A percentile compares a stretch with the other conserved stretches of the same genome.
Conservation (phyloP, 768 basidiomycete genomes). For the Tulasnella sp. region DNA sequence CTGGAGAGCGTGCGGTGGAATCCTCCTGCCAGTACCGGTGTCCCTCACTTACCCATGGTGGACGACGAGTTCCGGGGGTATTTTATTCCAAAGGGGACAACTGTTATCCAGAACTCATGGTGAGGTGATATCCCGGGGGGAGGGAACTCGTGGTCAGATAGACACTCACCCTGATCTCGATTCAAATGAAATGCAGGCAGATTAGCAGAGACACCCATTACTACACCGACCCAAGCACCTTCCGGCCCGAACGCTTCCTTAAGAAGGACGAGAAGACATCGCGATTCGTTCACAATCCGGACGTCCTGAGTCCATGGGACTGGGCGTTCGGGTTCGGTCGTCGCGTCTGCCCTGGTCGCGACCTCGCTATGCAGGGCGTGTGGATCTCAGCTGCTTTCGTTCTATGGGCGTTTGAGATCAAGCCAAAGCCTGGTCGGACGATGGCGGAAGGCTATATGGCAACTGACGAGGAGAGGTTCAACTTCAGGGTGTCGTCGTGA, state of each 20-base stretch:
- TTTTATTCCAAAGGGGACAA: conserved; percentile 29
- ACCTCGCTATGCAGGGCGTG: not conserved
- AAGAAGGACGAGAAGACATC: not conserved
- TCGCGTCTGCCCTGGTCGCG: conserved; percentile 9
- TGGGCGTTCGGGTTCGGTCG: conserved; percentile 20
- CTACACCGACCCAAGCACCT: not conserved
- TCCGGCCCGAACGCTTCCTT: conserved; percentile 7
- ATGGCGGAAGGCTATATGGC: not conserved
- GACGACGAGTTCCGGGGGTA: conserved; percentile 25
- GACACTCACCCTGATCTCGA: not conserved
- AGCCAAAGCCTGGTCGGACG: not conserved
- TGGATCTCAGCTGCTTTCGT: not conserved
- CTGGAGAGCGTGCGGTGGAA: conserved; percentile 8
- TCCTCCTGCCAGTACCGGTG: not conserved
- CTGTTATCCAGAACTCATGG: conserved; percentile 32
- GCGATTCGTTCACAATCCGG: not conserved
- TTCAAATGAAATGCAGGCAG: not conserved
- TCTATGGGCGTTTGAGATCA: not conserved
- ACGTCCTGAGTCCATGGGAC: not conserved
- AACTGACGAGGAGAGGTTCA: not conserved
- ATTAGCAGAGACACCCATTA: not conserved
- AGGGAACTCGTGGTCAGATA: too few relatives aligned
- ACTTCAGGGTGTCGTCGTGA: not conserved
- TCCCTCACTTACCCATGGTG: conserved; percentile 16
- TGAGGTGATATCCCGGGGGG: not conserved